phyloP scores from a whole-genome alignment of 169 alveolate species.

The Perkinsus chesapeaki region DNA sequence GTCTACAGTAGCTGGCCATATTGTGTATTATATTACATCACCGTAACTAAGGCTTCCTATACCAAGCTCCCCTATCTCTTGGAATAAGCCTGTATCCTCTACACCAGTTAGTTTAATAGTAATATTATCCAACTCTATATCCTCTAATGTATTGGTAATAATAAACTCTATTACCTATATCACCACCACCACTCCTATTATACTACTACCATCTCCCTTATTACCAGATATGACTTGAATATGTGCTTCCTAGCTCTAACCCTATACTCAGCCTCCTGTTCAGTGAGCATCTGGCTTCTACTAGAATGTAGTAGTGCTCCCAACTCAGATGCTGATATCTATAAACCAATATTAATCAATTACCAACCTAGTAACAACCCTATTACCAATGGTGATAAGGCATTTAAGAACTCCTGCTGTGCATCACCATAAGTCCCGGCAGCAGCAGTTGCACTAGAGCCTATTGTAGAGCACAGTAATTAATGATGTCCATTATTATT shows the following conservation, averaged over 20 bases:
- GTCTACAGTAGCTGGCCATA: neutral
- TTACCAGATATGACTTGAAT: conserved; percentile 16
- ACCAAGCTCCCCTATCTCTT: neutral
- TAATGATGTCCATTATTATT: neutral
- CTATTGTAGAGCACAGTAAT: neutral
- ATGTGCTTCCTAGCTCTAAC: conserved; percentile 40
- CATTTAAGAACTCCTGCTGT: neutral
- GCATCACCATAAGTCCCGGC: neutral
- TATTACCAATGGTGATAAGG: neutral
- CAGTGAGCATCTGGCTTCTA: conserved; percentile 31
- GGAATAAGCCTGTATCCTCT: neutral
- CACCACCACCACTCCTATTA: neutral
- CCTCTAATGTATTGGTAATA: conserved; percentile 38
- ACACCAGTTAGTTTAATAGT: neutral
- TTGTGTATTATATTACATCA: neutral
- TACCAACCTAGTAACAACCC: neutral
- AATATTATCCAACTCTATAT: conserved; percentile 19
- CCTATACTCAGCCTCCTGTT: conserved; percentile 46
- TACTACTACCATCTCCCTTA: neutral
- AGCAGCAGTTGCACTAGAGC: neutral
- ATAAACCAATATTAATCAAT: neutral
- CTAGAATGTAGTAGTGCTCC: conserved; percentile 25
- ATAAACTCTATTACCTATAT: conserved; percentile 26
- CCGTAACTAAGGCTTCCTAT: neutral
- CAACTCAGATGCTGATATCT: neutral